These are phyloP conservation scores for Calocybe indica DNA, from an alignment of 768 basidiomycete genomes.

Conservation along the genomic window DNA sequence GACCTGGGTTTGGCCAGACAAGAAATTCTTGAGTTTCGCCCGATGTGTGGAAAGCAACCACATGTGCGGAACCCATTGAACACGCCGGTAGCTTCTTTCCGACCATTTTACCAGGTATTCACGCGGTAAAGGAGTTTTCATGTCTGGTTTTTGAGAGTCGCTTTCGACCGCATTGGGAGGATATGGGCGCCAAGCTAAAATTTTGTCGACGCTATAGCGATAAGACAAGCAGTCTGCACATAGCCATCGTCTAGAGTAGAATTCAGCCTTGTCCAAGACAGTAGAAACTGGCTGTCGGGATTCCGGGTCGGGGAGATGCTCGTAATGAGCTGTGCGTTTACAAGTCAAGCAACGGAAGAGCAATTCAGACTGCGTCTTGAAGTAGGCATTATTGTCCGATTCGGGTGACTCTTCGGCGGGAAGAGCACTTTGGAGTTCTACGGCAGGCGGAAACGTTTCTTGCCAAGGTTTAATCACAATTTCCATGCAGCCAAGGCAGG, in stretches of 20 bases:
- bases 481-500: constrained; percentile 74
- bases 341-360: constrained; percentile 82
- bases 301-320: constrained; percentile 53
- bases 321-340: constrained; percentile 79
- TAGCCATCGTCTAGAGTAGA: constrained; percentile 57
- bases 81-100: constrained; percentile 68
- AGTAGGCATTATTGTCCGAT: neutral
- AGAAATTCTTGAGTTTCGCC: constrained; percentile 73
- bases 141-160: constrained; percentile 19
- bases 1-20: constrained; percentile 61
- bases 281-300: constrained; percentile 24
- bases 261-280: constrained; percentile 42
- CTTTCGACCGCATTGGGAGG: constrained; percentile 56
- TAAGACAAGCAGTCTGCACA: constrained; percentile 79
- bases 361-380: constrained; percentile 26
- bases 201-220: constrained; percentile 67
- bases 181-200: constrained; percentile 88
- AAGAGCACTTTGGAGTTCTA: neutral
- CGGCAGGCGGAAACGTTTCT: constrained; percentile 1
- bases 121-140: constrained; percentile 63
- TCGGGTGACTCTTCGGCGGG: constrained; percentile 1
- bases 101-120: constrained; percentile 94
- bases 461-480: constrained; percentile 44
- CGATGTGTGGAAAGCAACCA: constrained; percentile 72
- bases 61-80: constrained; percentile 89